Evolutionary conservation across 345 rosid genomes (phyloP).

Genomic region (Boechera retrofracta): DNA sequence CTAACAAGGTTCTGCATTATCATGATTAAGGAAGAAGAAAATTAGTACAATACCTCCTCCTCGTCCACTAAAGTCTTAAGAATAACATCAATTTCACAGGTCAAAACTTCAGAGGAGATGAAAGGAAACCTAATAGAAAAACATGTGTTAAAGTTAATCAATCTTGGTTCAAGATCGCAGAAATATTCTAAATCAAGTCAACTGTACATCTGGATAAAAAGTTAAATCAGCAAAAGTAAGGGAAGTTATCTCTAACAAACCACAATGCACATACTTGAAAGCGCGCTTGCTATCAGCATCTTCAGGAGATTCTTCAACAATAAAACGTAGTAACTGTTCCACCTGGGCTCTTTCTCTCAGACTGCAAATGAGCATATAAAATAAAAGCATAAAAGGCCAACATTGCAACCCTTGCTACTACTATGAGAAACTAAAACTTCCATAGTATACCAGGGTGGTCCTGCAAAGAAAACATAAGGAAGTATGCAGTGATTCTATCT

Average conservation of each 20-base stretch:
- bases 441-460: conserved; percentile 4
- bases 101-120: conserved; percentile 92
- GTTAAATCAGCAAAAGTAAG: conserved; percentile 4
- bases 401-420: conserved; percentile 22
- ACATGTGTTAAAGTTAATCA: conserved; percentile 24
- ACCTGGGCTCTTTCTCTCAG: conserved; percentile 91
- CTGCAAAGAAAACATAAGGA: conserved; percentile 42
- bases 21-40: conserved; percentile 23
- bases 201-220: conserved; percentile 4
- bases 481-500: conserved; percentile 34
- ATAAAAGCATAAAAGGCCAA: conserved; percentile 41
- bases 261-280: conserved; percentile 70
- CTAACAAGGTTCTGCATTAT: conserved; percentile 1
- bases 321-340: conserved; percentile 81
- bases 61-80: conserved; percentile 93
- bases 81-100: conserved; percentile 97
- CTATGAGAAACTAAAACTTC: conserved; percentile 34
- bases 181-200: conserved; percentile 11
- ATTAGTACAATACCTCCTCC: conserved; percentile 70
- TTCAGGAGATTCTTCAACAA: conserved; percentile 83
- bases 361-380: conserved; percentile 54
- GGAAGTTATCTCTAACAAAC: conserved; percentile 20
- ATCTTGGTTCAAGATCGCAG: not conserved
- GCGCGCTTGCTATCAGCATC: conserved; percentile 89
- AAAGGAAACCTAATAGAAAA: conserved; percentile 78